A percentile compares a stretch with the other conserved stretches of the same genome.
Conservation (phyloP, 257 asterid genomes). For the Echium plantagineum region DNA sequence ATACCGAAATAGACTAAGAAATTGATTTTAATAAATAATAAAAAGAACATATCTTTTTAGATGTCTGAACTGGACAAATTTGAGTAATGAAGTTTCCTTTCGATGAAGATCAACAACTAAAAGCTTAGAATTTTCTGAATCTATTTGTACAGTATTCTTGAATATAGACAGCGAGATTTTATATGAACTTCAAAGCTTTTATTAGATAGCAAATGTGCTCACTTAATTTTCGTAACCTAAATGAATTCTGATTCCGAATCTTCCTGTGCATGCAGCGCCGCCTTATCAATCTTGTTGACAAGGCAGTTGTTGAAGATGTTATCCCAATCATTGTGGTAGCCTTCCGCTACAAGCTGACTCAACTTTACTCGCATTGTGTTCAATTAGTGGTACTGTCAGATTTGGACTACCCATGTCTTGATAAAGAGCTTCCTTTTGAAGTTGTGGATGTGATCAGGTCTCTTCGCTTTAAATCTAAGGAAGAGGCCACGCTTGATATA, state of each 20-base stretch:
- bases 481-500: slow-evolving; percentile 26
- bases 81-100: no score
- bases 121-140: no score
- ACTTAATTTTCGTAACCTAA: neutral
- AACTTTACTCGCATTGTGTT: slow-evolving; percentile 42
- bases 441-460: slow-evolving; percentile 29
- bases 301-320: slow-evolving; percentile 64
- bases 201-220: neutral
- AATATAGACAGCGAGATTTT: neutral
- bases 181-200: neutral
- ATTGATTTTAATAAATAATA: no score
- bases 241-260: neutral
- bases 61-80: no score
- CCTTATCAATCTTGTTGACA: slow-evolving; percentile 58
- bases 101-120: no score
- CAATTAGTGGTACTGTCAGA: slow-evolving; percentile 51
- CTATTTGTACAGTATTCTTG: no score
- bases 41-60: no score
- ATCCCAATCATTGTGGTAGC: slow-evolving; percentile 66
- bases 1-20: no score
- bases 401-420: slow-evolving; percentile 40
- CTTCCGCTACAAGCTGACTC: slow-evolving; percentile 33
- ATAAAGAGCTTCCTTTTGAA: slow-evolving; percentile 66
- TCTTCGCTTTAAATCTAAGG: slow-evolving; percentile 29
- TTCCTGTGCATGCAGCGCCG: slow-evolving; percentile 41